These are phyloP conservation scores for Jaminaea rosea DNA, from an alignment of 1,284 basidiomycete genomes.

Conservation along the genomic window DNA sequence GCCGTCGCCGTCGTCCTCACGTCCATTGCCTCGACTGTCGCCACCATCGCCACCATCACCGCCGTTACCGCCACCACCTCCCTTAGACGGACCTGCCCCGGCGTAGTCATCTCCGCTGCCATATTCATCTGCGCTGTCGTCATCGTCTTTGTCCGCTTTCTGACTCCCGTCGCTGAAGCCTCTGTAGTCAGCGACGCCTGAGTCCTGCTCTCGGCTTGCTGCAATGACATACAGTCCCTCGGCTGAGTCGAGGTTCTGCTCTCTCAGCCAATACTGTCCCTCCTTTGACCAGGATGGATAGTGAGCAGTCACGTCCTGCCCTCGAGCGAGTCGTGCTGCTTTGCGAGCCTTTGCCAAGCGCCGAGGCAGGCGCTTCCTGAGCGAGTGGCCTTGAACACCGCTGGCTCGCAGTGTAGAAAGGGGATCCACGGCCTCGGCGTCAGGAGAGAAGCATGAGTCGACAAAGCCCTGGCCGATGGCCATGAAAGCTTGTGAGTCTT, in stretches of 20 bases:
- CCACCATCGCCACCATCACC: slow-evolving; percentile 12
- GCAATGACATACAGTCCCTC: not conserved
- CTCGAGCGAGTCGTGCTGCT: not conserved
- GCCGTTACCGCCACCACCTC: slow-evolving; percentile 12
- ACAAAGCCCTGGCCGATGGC: not conserved
- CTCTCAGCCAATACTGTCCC: slow-evolving; percentile 7
- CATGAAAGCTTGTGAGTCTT: no score
- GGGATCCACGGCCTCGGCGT: not conserved
- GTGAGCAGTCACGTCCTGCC: slow-evolving; percentile 2
- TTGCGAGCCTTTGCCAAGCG: slow-evolving; percentile 1
- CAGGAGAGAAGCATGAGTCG: not conserved
- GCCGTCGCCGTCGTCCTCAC: slow-evolving; percentile 11
- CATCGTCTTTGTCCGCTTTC: slow-evolving; percentile 3
- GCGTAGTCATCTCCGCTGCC: slow-evolving; percentile 13
- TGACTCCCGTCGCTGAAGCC: slow-evolving; percentile 4
- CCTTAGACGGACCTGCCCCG: no score
- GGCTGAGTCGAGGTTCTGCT: slow-evolving; percentile 1
- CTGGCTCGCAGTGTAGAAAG: no score
- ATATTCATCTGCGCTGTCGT: slow-evolving; percentile 27
- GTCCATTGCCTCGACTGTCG: not conserved
- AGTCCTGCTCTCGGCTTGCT: slow-evolving; percentile 22
- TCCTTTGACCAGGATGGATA: slow-evolving; percentile 14
- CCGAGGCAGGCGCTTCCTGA: not conserved
- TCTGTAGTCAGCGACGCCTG: slow-evolving; percentile 2
- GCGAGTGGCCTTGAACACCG: no score